Evolutionary conservation across 768 basidiomycete species (phyloP), one percentile per base, ranked within the genome.

Genomic region (Lyophyllum semitale): DNA sequence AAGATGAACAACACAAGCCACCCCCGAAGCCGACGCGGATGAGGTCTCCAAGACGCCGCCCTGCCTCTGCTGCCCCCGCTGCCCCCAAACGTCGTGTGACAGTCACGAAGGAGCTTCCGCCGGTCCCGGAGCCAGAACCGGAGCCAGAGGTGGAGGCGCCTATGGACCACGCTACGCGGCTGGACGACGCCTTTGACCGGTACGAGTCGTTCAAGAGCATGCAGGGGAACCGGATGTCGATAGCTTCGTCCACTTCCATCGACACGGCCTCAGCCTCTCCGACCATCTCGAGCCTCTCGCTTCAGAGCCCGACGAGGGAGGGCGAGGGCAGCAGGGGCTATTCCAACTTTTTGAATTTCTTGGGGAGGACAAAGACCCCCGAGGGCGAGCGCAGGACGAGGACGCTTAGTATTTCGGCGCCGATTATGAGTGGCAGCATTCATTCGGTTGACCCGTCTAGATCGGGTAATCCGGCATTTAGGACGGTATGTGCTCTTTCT

Each of bases 151-250:
- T 53, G 30, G 67, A 68, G 29, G n/a, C n/a, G n/a, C 48, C 61
- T 5, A 65, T 69, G 12, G 76, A 81, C 41, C 74, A 80, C 58
- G 71, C 75, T 41, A 65, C 69, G 4, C 76, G 70, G 5, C 72
- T 90, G 33, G 88, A 93, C 62, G 93, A 96, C 68, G 95, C 95
- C 0, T 96, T 89, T 68, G 91, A 91, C 53, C 80, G 93, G 33
- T 97, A 96, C 65, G 91, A 95, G 67, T 77, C 85, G n/a, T 95
- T 87, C 71, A 84, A 84, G 65, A 83, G 84, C 63, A 73, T 70
- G 48, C 78, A 80, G 58, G 58, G 64, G 20, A 77, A 73, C 57
- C 74, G 88, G 48, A 69, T 87, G 56, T 89, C 90, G 8, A 73
- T 83, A n/a, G 78, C 87, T 3, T 91, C 88, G 18, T 75, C 70